phyloP scores from a whole-genome alignment of 2,329 filamentous ascomycete species.

The Colletotrichum kahawae region DNA sequence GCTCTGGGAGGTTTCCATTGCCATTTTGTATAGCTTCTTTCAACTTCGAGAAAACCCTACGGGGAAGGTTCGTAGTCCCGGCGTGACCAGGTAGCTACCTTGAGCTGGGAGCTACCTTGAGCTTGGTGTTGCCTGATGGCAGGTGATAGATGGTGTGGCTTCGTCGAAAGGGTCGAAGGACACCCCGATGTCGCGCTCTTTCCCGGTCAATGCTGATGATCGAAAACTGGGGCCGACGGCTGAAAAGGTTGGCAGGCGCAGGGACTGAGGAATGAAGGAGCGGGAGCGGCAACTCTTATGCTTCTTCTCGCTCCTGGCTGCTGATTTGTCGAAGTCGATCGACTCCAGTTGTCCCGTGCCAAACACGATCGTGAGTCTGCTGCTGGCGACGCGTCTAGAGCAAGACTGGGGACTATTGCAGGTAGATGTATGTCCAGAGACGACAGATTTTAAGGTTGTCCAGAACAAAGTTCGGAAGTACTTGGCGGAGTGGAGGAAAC shows the following conservation, averaged over 20 bases:
- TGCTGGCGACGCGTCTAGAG: neutral
- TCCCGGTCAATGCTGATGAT: neutral
- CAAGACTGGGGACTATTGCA: neutral
- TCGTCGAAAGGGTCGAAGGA: neutral
- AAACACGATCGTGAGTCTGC: neutral
- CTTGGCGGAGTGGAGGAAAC: neutral
- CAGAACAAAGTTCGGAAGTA: neutral
- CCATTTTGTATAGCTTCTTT: neutral
- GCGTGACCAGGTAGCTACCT: neutral
- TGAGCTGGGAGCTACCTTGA: neutral
- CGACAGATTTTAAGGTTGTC: neutral
- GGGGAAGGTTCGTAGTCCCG: neutral
- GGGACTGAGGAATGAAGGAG: constrained; percentile 4
- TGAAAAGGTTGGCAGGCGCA: neutral
- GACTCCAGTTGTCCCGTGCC: neutral
- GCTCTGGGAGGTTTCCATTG: constrained; percentile 51
- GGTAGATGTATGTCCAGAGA: neutral
- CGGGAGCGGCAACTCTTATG: neutral
- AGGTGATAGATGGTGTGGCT: neutral
- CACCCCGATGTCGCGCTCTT: neutral
- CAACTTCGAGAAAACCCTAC: neutral
- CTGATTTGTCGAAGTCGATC: neutral
- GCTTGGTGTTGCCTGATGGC: neutral
- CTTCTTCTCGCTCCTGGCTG: neutral
- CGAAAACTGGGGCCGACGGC: constrained; percentile 21